Evolutionary conservation across 257 asterid genomes (phyloP), one percentile per base, ranked within the genome.

Genomic region (Penstemon eatonii): DNA sequence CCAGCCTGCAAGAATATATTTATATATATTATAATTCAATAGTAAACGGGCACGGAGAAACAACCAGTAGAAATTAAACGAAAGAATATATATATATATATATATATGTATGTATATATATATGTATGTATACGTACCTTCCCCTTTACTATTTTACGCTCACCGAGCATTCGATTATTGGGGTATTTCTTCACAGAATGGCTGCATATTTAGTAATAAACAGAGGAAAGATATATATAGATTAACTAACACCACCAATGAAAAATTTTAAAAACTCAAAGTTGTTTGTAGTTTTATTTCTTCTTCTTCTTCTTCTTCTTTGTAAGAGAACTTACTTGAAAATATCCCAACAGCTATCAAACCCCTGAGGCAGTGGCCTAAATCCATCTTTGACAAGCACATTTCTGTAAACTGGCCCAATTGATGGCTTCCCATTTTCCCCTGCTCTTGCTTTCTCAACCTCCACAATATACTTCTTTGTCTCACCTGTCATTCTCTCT

Each of bases 331-430:
- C 77, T 74, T 65, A 89, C 96, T 86, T 74, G 80, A 89, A 89
- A 72, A 86, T 79, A 68, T 87, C 92, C 96, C 96, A 89, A 72
- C 96, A 87, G 67, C 86, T 65, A n/a, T 82, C 45, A 9, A 85
- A 81, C 0, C 80, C 85, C 4, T 65, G 74, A 68, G 90, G 80
- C 69, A 85, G 83, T 6, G 83, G 83, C 73, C 76, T 82, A 70
- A 89, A 87, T 18, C 96, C 92, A 73, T 89, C 74, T 73, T 73
- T 73, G 1, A 74, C 95, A 54, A 85, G 64, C 36, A 65, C 80
- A 73, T 82, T 85, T 79, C 96, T 74, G 65, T 79, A 87, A 74
- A 85, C 95, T 10, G 96, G 82, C 0, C 96, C 96, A 43, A 76
- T 70, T 49, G 96, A 82, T 39, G 91, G 87, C 63, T 70, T 89